A percentile compares a stretch with the other conserved stretches of the same genome.
Conservation (phyloP, 1,284 basidiomycete genomes). For the Leccinum subrobustum region DNA sequence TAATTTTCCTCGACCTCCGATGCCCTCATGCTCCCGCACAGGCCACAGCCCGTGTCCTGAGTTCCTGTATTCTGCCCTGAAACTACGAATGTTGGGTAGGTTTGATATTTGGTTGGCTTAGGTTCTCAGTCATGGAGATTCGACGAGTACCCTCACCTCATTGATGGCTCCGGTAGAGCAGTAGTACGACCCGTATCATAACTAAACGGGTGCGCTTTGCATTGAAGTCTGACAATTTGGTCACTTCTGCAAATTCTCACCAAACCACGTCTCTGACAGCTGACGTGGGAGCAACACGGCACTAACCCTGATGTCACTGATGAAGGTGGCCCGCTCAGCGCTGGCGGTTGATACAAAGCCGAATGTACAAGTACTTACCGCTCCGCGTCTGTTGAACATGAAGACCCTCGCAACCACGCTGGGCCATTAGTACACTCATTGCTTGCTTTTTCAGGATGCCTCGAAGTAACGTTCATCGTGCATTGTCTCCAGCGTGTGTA, state of each 20-base stretch:
- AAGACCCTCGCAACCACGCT: background rate
- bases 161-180: background rate
- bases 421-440: background rate
- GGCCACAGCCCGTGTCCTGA: background rate
- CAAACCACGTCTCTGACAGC: background rate
- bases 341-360: background rate
- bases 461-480: background rate
- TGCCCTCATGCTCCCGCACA: background rate
- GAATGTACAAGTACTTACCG: background rate
- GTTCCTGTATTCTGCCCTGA: background rate
- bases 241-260: background rate
- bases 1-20: background rate
- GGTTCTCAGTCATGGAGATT: background rate
- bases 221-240: background rate
- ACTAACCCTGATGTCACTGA: background rate
- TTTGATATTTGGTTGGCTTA: background rate
- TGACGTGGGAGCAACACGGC: background rate
- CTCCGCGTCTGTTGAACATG: background rate
- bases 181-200: background rate
- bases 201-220: background rate
- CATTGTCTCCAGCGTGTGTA: background rate
- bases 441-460: background rate
- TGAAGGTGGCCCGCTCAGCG: background rate
- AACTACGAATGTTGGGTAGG: background rate
- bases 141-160: background rate